Conservation (phyloP, 1,284 basidiomycete species). For the Melampsora larici-populina region DNA sequence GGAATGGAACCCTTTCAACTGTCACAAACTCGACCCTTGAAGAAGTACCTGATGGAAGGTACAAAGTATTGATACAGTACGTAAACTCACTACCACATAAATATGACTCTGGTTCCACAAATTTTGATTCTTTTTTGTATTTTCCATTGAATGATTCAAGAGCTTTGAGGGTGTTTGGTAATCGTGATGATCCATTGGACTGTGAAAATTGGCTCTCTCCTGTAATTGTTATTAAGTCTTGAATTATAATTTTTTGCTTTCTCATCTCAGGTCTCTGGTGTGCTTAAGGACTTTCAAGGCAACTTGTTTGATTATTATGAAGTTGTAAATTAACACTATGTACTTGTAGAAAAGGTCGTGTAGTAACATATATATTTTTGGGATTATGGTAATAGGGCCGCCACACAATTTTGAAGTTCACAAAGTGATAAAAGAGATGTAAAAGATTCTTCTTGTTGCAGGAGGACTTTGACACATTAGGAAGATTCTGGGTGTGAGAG, state of each 20-base stretch:
- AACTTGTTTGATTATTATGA: no score
- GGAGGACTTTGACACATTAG: no score
- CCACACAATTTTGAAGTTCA: no score
- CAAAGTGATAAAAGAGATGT: no score
- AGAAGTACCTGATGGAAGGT: slow-evolving; percentile 17
- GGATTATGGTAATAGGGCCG: no score
- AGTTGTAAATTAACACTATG: no score
- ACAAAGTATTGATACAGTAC: slow-evolving; percentile 29
- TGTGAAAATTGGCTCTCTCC: slow-evolving; percentile 41
- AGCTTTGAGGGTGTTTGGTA: slow-evolving; percentile 29
- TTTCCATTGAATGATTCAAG: background rate
- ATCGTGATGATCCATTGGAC: slow-evolving; percentile 6
- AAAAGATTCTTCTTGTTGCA: no score
- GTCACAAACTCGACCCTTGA: slow-evolving; percentile 6
- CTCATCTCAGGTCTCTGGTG: no score
- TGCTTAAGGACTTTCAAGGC: no score
- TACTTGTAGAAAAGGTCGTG: no score
- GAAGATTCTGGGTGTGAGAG: no score
- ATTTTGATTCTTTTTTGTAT: background rate
- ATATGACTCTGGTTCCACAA: background rate
- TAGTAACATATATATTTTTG: no score
- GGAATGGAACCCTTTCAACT: slow-evolving; percentile 26
- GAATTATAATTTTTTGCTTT: background rate
- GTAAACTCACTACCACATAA: background rate
- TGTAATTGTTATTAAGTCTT: background rate